Evolutionary conservation across 2,329 filamentous ascomycete species (phyloP).

Genomic region (Pseudogymnoascus sp.): DNA sequence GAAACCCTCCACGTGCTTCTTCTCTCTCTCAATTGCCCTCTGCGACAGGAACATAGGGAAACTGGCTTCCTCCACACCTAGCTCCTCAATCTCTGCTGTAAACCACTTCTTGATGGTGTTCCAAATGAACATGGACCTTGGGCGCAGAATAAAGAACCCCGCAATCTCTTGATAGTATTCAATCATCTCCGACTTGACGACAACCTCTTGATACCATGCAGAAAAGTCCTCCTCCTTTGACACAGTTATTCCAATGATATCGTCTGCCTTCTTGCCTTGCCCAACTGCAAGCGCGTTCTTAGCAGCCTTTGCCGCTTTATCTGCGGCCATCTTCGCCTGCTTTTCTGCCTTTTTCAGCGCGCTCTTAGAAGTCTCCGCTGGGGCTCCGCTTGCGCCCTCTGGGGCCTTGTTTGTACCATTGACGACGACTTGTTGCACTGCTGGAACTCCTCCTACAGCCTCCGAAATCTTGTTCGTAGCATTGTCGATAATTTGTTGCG

Average conservation of each 20-base stretch:
- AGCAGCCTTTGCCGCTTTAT: constrained; percentile 55
- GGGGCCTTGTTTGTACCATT: background rate
- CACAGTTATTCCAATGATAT: constrained; percentile 82
- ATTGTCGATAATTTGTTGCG: constrained; percentile 4
- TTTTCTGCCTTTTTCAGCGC: constrained; percentile 61
- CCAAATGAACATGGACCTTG: constrained; percentile 61
- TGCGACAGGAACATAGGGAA: constrained; percentile 94
- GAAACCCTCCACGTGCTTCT: constrained; percentile 98
- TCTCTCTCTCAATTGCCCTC: constrained; percentile 66
- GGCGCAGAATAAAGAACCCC: constrained; percentile 92
- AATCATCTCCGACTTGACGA: constrained; percentile 94
- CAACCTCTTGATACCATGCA: constrained; percentile 95
- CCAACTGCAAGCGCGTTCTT: constrained; percentile 45
- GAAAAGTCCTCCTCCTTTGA: constrained; percentile 81
- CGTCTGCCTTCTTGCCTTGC: constrained; percentile 53
- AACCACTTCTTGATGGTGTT: constrained; percentile 61
- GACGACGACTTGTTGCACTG: constrained; percentile 13
- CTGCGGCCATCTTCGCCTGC: constrained; percentile 52
- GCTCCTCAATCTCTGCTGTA: constrained; percentile 69
- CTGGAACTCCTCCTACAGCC: constrained; percentile 17
- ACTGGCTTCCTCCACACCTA: constrained; percentile 92
- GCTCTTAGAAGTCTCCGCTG: constrained; percentile 47
- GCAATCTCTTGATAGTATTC: constrained; percentile 92
- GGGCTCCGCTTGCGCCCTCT: constrained; percentile 14
- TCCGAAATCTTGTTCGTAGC: constrained; percentile 1